Evolutionary conservation across 2,329 filamentous ascomycete genomes (phyloP).

Genomic region (Diaporthe amygdali): DNA sequence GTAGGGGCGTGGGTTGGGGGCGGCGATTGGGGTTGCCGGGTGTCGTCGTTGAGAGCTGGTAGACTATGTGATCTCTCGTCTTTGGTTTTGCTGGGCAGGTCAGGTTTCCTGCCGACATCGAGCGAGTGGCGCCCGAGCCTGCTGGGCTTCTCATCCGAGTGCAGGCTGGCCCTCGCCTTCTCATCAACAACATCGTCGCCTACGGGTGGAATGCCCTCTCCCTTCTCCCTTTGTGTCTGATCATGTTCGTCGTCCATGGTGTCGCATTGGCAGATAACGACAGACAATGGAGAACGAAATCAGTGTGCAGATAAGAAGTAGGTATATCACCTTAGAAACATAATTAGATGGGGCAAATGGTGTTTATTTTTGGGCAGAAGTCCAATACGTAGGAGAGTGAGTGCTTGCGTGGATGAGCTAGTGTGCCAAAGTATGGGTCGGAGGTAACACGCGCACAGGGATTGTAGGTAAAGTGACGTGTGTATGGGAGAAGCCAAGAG

Average conservation of each 20-base stretch:
- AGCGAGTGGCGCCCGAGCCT: conserved; percentile 17
- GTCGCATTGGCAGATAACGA: background rate
- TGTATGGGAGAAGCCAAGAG: conserved; percentile 14
- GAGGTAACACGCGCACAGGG: background rate
- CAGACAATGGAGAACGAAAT: background rate
- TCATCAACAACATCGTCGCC: background rate
- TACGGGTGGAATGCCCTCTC: background rate
- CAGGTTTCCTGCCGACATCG: background rate
- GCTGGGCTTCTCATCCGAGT: background rate
- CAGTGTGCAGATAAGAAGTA: background rate
- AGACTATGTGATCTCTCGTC: conserved; percentile 18
- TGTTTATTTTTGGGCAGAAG: background rate
- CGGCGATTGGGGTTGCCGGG: conserved; percentile 9
- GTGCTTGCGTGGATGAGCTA: background rate
- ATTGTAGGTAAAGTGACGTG: conserved; percentile 9
- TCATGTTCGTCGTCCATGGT: conserved; percentile 8
- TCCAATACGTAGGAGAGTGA: background rate
- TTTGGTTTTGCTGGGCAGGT: background rate
- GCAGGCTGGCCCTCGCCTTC: conserved; percentile 9
- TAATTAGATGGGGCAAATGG: background rate
- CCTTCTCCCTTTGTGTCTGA: background rate
- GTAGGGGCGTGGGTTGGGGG: conserved; percentile 20
- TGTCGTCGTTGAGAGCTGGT: conserved; percentile 2
- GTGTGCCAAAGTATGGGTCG: background rate
- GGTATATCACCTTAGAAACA: background rate